Evolutionary conservation across 2,329 filamentous ascomycete genomes (phyloP), one percentile per base, ranked within the genome.

Genomic region (Mollisiaceae sp.): DNA sequence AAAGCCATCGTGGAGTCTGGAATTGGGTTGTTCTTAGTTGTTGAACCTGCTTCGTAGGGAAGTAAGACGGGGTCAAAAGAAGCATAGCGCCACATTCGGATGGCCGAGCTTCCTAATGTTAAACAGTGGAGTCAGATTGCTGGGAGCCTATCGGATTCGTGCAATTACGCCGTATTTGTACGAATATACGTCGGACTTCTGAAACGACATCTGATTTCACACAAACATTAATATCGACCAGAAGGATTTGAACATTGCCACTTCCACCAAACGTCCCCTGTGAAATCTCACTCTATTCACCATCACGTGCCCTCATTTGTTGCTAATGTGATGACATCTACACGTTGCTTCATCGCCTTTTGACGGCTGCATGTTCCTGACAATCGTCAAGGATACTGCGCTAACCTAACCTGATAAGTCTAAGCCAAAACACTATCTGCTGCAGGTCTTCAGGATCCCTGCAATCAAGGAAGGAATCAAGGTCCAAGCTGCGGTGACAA

Each of bases 401-500:
- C 36, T 20, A 5, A 32, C 15, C 38, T 57, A 47, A 39, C 35
- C 43, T 9, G 22, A 39, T 58, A 11, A 36, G 27, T 27, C 43
- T 54, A 38, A 57, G 20, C 14, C 39, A n/a, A 63, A 58, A 63
- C 62, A 59, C 35, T 43, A 43, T 35, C 43, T 59, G 62, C 55
- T 64, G 55, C 62, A 64, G 62, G 56, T 55, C 20, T 22, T 59
- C 2, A 4, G 12, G 18, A 56, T 57, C 60, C 59, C 60, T 62
- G 36, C 36, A 60, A 63, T 62, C 52, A 35, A 64, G 57, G 57
- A 38, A 14, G 32, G 27, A 6, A 45, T 47, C 62, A 57, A 41
- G 63, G 58, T 39, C 62, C 62, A 59, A 63, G 55, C 36, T 20
- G 35, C 20, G 41, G 57, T 59, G 57, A 59, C 47, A 57, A 22